Base-by-base conservation (phyloP, 305 asterid species). In the Striga hermonthica region DNA sequence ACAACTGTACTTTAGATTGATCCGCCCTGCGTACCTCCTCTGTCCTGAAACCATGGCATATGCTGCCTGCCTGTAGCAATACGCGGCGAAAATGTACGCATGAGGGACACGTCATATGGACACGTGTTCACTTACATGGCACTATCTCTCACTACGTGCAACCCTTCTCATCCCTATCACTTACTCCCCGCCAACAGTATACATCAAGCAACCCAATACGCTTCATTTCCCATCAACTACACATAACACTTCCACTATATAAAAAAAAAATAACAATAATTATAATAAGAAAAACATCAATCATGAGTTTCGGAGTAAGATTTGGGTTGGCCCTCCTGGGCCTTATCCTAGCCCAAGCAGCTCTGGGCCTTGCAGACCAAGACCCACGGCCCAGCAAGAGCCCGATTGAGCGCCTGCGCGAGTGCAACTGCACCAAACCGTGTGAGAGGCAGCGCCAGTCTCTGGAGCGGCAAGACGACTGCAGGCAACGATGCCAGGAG, bases 71-170 rank as follows among this genome's bases (percentile, higher is more conserved):
- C 31, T 22, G 31, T 22, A 22, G 10, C 14, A 7, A 31, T 10
- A 39, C 60, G 1, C 44, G 44, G 44, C 44, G 44, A 39, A 4
- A 39, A 39, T 39, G 2, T 39, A n/a, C 44, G 35, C 49, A 8
- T 6, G 4, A 8, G 5, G 61, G 77, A 55, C 81, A 76, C 78
- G 75, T 72, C 12, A 22, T 2, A 22, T 1, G 36, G 79, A 66
- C 76, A 77, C 78, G 4, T 77, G 81, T 43, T 6, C 5, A 5
- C 72, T 57, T 70, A 78, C 78, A 73, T 73, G 81, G 45, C 44
- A 4, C 31, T 31, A 37, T 28, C 47, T 6, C 34, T 2, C 4
- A 3, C 11, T 37, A 3, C 74, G 68, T 68, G 73, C 73, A 65
- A 10, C 6, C 1, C 13, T 35, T 28, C 70, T 45, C 65, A 45